phyloP scores from a whole-genome alignment of 208 protist genomes.

The Crithidia bombi region DNA sequence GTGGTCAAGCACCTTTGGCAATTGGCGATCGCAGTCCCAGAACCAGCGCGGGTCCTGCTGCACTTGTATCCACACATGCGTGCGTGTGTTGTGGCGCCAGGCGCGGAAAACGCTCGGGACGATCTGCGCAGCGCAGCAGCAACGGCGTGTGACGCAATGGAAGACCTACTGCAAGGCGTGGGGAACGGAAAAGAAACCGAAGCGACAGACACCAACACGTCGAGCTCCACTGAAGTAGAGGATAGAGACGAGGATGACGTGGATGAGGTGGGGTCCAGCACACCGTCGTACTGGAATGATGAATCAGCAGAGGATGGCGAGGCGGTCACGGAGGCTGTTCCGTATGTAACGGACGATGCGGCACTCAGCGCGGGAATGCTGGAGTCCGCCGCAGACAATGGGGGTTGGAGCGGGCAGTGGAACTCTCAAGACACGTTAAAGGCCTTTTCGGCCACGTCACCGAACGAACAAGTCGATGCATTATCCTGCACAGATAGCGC shows the following conservation, averaged over 20 bases:
- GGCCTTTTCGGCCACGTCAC: neutral
- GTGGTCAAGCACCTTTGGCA: slow-evolving; percentile 28
- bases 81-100: neutral
- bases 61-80: slow-evolving; percentile 2
- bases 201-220: no score
- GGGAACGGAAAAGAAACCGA: no score
- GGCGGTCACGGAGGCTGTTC: neutral
- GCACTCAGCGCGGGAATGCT: neutral
- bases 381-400: neutral
- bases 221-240: no score
- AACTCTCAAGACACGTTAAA: slow-evolving; percentile 7
- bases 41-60: slow-evolving; percentile 8
- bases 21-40: slow-evolving; percentile 19
- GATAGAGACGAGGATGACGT: no score
- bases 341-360: neutral
- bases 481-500: no score
- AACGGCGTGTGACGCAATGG: neutral
- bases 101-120: no score
- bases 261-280: no score
- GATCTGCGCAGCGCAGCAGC: neutral
- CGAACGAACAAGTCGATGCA: neutral
- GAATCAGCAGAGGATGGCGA: neutral
- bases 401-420: neutral
- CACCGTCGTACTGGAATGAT: no score
- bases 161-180: no score